Conservation (phyloP, 176 grass and related monocot species). For the Cocos nucifera region DNA sequence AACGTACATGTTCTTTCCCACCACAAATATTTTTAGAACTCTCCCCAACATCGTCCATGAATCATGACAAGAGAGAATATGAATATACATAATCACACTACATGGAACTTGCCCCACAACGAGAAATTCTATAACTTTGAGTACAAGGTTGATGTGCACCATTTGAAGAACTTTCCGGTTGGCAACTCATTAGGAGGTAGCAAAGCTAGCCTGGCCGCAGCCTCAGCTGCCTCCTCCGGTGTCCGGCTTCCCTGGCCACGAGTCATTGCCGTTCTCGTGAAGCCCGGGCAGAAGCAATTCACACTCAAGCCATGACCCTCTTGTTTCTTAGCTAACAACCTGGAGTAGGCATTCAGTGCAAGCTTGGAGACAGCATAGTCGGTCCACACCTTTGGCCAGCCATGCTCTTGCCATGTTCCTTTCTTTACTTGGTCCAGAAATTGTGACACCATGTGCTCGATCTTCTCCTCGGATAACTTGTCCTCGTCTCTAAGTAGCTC, state of each 20-base stretch:
- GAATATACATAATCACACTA: no score
- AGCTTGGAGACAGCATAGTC: slow-evolving; percentile 95
- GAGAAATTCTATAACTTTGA: slow-evolving; percentile 36
- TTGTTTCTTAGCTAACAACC: slow-evolving; percentile 54
- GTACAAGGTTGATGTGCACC: slow-evolving; percentile 59
- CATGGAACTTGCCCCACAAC: no score
- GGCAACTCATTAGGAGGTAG: slow-evolving; percentile 45
- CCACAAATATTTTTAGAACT: no score
- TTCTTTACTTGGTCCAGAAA: slow-evolving; percentile 71
- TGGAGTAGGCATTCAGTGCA: slow-evolving; percentile 76
- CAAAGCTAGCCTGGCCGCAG: slow-evolving; percentile 37
- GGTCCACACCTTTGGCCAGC: slow-evolving; percentile 92
- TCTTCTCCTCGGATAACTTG: slow-evolving; percentile 31
- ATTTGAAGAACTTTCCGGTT: slow-evolving; percentile 69
- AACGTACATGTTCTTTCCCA: no score
- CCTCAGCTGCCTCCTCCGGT: slow-evolving; percentile 50
- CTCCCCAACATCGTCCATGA: no score
- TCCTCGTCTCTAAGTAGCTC: slow-evolving; percentile 56
- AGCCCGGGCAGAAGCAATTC: slow-evolving; percentile 88
- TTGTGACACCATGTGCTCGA: slow-evolving; percentile 51
- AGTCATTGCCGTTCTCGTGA: slow-evolving; percentile 89
- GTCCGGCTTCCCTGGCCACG: slow-evolving; percentile 45
- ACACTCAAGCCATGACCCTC: slow-evolving; percentile 39
- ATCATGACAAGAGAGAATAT: no score
- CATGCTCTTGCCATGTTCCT: slow-evolving; percentile 48